phyloP scores from a whole-genome alignment of 306 rosid species.

The Rosa lucieae region DNA sequence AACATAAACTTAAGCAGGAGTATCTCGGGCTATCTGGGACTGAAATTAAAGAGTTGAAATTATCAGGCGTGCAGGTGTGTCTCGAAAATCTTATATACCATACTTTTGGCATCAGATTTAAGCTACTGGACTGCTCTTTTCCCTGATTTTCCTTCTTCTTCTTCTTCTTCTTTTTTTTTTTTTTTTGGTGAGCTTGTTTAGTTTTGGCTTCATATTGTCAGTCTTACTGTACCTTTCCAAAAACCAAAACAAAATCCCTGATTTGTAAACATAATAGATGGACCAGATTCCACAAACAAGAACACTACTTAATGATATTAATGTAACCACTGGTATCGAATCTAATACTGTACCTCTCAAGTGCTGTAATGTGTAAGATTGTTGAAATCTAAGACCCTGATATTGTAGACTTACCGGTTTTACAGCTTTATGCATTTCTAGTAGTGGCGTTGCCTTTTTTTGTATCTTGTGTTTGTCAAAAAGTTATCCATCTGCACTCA shows the following conservation, averaged over 20 bases:
- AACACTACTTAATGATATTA: not conserved
- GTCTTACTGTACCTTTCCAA: not conserved
- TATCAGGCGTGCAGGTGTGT: slow-evolving; percentile 84
- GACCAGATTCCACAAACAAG: not conserved
- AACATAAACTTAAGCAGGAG: slow-evolving; percentile 75
- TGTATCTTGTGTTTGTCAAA: not conserved
- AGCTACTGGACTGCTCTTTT: not conserved
- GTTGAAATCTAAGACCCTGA: not conserved
- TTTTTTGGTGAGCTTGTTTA: not conserved
- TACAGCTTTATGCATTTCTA: not conserved
- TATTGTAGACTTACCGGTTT: not conserved
- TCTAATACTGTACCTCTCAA: not conserved
- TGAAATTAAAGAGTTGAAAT: slow-evolving; percentile 71
- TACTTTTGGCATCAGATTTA: not conserved
- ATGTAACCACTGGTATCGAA: not conserved
- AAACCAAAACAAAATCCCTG: not conserved
- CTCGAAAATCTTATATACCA: slow-evolving; percentile 17
- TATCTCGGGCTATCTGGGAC: slow-evolving; percentile 57
- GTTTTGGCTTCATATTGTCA: not conserved
- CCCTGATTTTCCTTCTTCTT: not conserved
- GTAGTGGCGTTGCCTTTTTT: not conserved
- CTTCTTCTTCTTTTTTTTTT: not conserved
- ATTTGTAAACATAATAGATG: not conserved
- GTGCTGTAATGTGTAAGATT: not conserved
- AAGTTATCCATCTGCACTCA: not conserved